Evolutionary conservation across 2,329 filamentous ascomycete genomes (phyloP).

Genomic region (Scedosporium aurantiacum): DNA sequence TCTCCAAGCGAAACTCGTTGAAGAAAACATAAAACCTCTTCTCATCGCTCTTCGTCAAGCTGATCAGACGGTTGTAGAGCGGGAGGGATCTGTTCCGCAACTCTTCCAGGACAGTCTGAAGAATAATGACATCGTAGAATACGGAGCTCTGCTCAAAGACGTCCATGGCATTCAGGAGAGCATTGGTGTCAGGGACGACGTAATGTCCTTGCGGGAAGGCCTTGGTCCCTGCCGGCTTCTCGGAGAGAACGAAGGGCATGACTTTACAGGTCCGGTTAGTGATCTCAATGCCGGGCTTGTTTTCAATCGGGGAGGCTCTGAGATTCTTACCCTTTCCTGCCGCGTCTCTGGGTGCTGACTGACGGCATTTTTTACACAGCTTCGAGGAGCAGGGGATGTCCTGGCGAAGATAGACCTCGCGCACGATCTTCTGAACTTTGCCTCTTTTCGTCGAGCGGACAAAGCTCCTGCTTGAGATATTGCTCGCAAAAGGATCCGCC

Average conservation of each 20-base stretch:
- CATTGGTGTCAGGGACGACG: conserved; percentile 91
- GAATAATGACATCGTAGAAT: conserved; percentile 92
- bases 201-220: conserved; percentile 82
- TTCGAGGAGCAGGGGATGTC: conserved; percentile 96
- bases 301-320: not conserved
- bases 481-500: conserved; percentile 47
- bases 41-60: conserved; percentile 86
- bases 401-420: conserved; percentile 88
- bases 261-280: conserved; percentile 33
- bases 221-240: conserved; percentile 74
- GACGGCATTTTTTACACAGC: conserved; percentile 67
- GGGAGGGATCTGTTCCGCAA: conserved; percentile 87
- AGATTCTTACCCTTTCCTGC: conserved; percentile 54
- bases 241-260: conserved; percentile 76
- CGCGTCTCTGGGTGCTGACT: conserved; percentile 67
- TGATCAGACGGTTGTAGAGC: conserved; percentile 85
- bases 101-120: conserved; percentile 95
- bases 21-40: conserved; percentile 99
- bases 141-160: conserved; percentile 84
- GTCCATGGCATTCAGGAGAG: conserved; percentile 90
- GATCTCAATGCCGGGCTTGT: not conserved
- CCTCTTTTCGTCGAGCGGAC: conserved; percentile 89
- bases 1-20: conserved; percentile 94
- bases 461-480: conserved; percentile 90
- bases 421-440: conserved; percentile 97